These are phyloP conservation scores for Calendula officinalis DNA, from an alignment of 129 eudicot genomes.

Conservation along the genomic window DNA sequence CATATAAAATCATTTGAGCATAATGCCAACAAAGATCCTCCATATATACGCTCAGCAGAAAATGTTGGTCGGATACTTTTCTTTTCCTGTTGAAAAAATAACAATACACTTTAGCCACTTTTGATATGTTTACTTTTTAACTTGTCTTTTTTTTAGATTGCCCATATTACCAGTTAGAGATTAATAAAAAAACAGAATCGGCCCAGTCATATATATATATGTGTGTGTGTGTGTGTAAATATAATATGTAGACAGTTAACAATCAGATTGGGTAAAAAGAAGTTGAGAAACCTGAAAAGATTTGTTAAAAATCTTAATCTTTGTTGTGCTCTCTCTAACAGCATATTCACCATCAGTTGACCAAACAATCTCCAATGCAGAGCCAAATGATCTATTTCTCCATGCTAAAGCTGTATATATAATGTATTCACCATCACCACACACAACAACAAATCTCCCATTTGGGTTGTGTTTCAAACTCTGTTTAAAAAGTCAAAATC, in stretches of 20 bases:
- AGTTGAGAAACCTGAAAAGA: constrained; percentile 3
- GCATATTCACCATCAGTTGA: constrained; percentile 95
- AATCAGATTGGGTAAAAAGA: background rate
- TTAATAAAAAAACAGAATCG: no score
- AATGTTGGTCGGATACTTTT: constrained; percentile 33
- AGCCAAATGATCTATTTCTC: constrained; percentile 1
- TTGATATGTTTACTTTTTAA: no score
- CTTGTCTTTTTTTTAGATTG: no score
- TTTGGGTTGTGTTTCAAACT: background rate
- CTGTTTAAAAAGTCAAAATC: background rate
- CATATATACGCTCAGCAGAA: constrained; percentile 61
- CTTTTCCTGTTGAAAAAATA: no score
- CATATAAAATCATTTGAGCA: constrained; percentile 77
- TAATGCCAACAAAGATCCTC: constrained; percentile 63
- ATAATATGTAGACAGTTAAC: no score
- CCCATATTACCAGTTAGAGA: no score
- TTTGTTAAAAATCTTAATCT: constrained; percentile 49
- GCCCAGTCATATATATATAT: no score
- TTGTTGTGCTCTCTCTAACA: constrained; percentile 90
- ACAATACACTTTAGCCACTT: no score
- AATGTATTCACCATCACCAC: background rate
- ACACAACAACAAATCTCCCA: background rate
- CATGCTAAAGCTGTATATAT: background rate
- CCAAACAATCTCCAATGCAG: constrained; percentile 48
- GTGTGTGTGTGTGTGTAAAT: no score